A percentile compares a stretch with the other conserved stretches of the same genome.
Evolutionary conservation across 768 basidiomycete genomes (phyloP).

Genomic region (Pholiota molesta): DNA sequence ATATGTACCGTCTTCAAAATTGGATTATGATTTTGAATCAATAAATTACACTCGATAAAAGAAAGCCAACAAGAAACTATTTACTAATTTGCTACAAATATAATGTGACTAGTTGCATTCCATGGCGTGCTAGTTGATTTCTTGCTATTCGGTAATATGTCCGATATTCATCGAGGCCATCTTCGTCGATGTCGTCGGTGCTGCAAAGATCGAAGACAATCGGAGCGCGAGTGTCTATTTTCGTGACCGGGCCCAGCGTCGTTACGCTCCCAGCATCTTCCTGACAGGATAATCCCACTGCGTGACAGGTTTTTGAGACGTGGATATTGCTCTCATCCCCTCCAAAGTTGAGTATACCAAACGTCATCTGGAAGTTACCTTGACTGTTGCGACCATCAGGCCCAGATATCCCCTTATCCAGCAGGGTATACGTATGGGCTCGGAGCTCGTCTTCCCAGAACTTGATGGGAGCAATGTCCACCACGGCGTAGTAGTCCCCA

Average conservation of each 20-base stretch:
- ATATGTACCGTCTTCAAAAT: neutral
- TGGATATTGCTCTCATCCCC: neutral
- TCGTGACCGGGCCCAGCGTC: neutral
- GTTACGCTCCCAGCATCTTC: neutral
- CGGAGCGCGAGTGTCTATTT: neutral
- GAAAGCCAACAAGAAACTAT: too few species aligned
- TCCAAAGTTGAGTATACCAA: neutral
- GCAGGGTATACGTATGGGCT: neutral
- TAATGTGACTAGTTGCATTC: neutral
- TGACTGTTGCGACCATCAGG: neutral
- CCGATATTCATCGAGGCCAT: neutral
- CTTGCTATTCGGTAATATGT: neutral
- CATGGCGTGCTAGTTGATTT: neutral
- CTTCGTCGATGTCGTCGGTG: neutral
- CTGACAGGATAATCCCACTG: neutral
- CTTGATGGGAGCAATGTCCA: neutral
- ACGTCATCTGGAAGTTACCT: neutral
- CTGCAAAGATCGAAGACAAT: neutral
- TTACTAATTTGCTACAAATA: neutral
- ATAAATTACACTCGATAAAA: neutral
- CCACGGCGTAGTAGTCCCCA: neutral
- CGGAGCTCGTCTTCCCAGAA: neutral
- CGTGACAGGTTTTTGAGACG: neutral
- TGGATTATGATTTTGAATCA: neutral
- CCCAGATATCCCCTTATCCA: neutral